Base-by-base conservation (phyloP, 768 basidiomycete genomes). In the Dendrothele bispora region DNA sequence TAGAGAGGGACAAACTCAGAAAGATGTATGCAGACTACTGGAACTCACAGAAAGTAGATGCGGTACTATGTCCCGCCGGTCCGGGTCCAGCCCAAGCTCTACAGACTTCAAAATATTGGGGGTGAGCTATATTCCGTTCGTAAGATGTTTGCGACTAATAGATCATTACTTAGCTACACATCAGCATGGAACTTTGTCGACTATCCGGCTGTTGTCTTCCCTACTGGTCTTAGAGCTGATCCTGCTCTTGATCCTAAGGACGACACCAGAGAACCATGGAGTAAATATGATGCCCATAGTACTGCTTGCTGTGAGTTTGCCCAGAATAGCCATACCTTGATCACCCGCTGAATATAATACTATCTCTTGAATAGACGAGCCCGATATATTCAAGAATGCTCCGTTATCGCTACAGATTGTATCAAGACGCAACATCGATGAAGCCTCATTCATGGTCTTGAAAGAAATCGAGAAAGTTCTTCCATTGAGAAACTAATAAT, bases 101-200 rank as follows among this genome's bases (percentile, higher is more conserved):
- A 28, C 70, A 66, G 32, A 69, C 67, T 0, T 57, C 63, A 4
- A 59, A 58, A 22, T 74, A 71, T 48, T 69, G 71, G 69, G 65
- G 62, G 49, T 72, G 62, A 36, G 54, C 47, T 18, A 27, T 30
- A 17, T 17, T 25, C n/a, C n/a, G n/a, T n/a, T n/a, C n/a, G n/a
- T n/a, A n/a, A n/a, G n/a, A n/a, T n/a, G n/a, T n/a, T n/a, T n/a
- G n/a, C n/a, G n/a, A n/a, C n/a, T n/a, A n/a, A n/a, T n/a, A n/a
- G n/a, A n/a, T n/a, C n/a, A n/a, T n/a, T n/a, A n/a, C n/a, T 8
- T 35, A 70, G 70, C 5, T 75, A 74, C 46, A 72, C 74, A 0
- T 65, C 61, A 10, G 53, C 71, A 20, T 73, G 68, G 63, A 78
- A 78, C 48, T 53, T 77, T 14, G 55, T 68, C 12, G 77, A 78